Percentiles rank a stretch among this genome's conserved stretches.
Conservation (phyloP, 495 filamentous ascomycete genomes). For the Talaromyces wortmannii region DNA sequence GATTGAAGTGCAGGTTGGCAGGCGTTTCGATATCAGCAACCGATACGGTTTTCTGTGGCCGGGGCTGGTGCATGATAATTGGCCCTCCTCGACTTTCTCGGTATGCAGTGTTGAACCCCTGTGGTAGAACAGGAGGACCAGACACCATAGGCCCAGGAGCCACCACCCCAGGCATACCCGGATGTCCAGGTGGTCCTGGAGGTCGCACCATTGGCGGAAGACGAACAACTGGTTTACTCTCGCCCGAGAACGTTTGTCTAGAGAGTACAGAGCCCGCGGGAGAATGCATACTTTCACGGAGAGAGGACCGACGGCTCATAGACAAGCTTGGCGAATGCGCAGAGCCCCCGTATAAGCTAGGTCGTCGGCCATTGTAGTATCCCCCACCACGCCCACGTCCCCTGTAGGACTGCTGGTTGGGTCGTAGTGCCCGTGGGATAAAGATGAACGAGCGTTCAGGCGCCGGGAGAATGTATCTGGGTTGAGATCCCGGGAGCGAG, state of each 20-base stretch:
- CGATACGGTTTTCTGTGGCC: constrained; percentile 90
- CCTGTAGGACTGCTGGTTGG: constrained; percentile 80
- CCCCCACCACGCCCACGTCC: constrained; percentile 63
- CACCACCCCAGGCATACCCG: constrained; percentile 11
- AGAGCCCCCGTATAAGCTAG: constrained; percentile 75
- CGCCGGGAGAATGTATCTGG: constrained; percentile 86
- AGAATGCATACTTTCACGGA: constrained; percentile 70
- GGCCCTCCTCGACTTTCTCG: constrained; percentile 68
- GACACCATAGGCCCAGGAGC: constrained; percentile 3
- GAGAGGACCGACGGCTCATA: constrained; percentile 86
- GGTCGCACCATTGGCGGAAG: constrained; percentile 61
- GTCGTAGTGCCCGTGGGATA: constrained; percentile 87
- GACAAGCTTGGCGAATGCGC: constrained; percentile 83
- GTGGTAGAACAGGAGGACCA: constrained; percentile 26
- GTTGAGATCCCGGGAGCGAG: constrained; percentile 69
- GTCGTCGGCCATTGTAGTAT: constrained; percentile 58
- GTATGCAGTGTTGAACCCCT: constrained; percentile 61
- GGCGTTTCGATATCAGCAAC: constrained; percentile 92
- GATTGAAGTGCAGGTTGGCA: constrained; percentile 58
- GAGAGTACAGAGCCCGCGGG: constrained; percentile 72
- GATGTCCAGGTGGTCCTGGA: constrained; percentile 16
- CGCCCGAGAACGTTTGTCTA: constrained; percentile 54
- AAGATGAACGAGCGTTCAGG: constrained; percentile 94
- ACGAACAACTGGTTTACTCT: constrained; percentile 72
- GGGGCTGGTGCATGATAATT: constrained; percentile 92